Base-by-base conservation (phyloP, 176 grass and related monocot species). In the Ananas comosus region DNA sequence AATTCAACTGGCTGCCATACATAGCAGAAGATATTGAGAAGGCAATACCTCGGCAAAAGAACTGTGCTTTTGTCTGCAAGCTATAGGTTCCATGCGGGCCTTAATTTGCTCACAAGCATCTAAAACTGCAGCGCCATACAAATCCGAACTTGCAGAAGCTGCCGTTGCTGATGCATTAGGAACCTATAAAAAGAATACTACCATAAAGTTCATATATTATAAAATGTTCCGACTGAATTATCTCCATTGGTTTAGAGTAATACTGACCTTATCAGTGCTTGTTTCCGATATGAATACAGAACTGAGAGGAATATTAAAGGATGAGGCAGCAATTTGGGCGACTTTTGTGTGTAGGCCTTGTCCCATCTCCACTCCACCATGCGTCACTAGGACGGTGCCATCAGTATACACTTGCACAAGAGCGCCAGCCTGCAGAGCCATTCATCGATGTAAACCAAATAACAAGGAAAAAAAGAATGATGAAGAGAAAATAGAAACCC, bases 361-460 rank as follows among this genome's bases (percentile, higher is more conserved):
- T 68, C 93, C 93, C 93, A 97, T 97, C 66, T 97, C 93, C 80
- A 97, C 93, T 19, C 93, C 93, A 65, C 93, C 93, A 92, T 92
- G 93, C 70, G 93, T 97, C 49, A 97, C 86, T 73, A 97, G 80
- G 78, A 97, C 93, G 57, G 89, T 85, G 14, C 93, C 93, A 64
- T 97, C 93, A 76, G 82, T 90, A 81, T 97, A 97, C 70, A 97
- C 83, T 85, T 97, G 89, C 19, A 97, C 93, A 67, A 97, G 83
- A 51, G 93, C 89, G 58, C 93, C 93, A 81, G 93, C 93, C 93
- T 92, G 42, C 48, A 76, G 61, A 4, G 50, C 59, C 52, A 11
- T 80, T 78, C n/a, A 78, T 83, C 65, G 70, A 74, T 61, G 12
- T 78, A 74, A 53, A 74, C 9, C 65, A 3, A 76, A 81, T 33